Base-by-base conservation (phyloP, 805 yeast species). In the Candida montana region DNA sequence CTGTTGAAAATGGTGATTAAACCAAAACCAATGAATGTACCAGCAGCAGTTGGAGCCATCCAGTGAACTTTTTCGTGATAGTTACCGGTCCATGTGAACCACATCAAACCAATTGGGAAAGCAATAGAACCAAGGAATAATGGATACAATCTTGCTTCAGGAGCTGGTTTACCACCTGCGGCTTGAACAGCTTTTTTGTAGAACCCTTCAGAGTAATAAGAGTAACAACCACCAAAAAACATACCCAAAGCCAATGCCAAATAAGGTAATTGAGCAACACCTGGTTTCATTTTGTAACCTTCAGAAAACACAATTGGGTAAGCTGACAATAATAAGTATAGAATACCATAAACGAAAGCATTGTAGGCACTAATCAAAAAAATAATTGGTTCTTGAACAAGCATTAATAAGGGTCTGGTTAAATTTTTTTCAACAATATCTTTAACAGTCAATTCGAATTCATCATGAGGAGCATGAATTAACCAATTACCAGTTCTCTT, bases 71-170 rank as follows among this genome's bases (percentile, higher is more conserved):
- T 62, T 28, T 80, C 62, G 37, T 75, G 81, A 62, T 80, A 89
- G 48, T 77, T 74, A 57, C 95, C 96, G 9, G 91, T 68, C 96
- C 96, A 89, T 43, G 85, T 77, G 60, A 89, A 71, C 95, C 95
- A 84, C 54, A 88, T 71, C 47, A 88, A 67, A 40, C 96, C 96
- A 40, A 77, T 68, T 23, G 95, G 83, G 67, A 89, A 86, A 8
- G 73, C 57, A 40, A 85, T 49, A 19, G 81, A 79, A 26, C 95
- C 90, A 33, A 73, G 62, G 63, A 86, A 74, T 83, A 88, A 77
- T 27, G 90, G 79, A 15, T 81, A 77, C 43, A 89, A 68, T 62
- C 96, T 77, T 28, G 80, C 83, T 62, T 89, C 96, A 0, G 96
- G 95, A 16, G 81, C 74, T 24, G 79, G 76, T 47, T 65, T 69